Evolutionary conservation across 345 rosid species (phyloP), one percentile per base, ranked within the genome.

Genomic region (Anastatica hierochuntica): DNA sequence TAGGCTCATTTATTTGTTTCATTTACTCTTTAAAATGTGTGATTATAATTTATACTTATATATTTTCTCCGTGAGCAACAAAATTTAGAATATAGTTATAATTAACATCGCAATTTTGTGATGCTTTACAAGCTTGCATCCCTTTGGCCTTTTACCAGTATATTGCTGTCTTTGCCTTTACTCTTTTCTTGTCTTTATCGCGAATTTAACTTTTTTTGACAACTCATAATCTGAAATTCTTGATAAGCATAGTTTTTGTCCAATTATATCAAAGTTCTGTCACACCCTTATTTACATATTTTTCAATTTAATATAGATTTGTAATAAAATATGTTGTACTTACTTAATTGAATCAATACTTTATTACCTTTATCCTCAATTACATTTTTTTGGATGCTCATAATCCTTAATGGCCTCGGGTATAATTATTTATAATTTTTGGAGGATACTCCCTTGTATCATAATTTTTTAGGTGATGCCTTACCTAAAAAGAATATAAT

Each of bases 101-200:
- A 6, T 53, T 17, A 44, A 19, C 24, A 42, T 50, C 14, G 17
- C 24, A 60, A 19, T 9, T 13, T 53, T 27, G 4, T 27, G 31
- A 56, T 60, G 19, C 62, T 69, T 62, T 67, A 72, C 50, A 56
- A 61, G 54, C 17, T 66, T 66, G 41, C 55, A 38, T 52, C 33
- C 24, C 30, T 52, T 46, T 59, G 52, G 56, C 43, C 14, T 56
- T 48, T 56, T 23, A 56, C 55, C 31, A 53, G 53, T 21, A 1
- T 6, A 14, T 33, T 21, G 43, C 21, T 48, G 43, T 31, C 62
- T 29, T 48, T 45, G 45, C 56, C 29, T 64, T 47, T 47, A 39
- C 39, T 55, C 27, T 52, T 30, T 4, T 63, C 11, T 37, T 53
- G 35, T 45, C 40, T 38, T 44, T 14, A 46, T 19, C 53, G 24